A percentile compares a stretch with the other conserved stretches of the same genome.
phyloP scores from a whole-genome alignment of 2,329 filamentous ascomycete species.

The Meredithiella fracta region DNA sequence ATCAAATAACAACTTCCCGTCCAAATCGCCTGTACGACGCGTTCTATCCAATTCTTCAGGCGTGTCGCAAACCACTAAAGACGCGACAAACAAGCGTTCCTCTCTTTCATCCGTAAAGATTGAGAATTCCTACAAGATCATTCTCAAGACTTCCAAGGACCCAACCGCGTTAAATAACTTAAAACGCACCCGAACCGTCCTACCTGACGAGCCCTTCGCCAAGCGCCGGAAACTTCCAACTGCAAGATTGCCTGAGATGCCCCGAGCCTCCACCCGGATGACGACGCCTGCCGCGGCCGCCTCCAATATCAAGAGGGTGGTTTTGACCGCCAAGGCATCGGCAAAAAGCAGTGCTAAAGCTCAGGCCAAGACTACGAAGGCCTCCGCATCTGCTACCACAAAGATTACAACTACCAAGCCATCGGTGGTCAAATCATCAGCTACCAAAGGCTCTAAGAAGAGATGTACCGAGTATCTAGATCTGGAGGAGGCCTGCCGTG shows the following conservation, averaged over 20 bases:
- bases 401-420: slow-evolving; percentile 1
- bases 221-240: slow-evolving; percentile 10
- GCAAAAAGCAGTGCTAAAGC: slow-evolving; percentile 4
- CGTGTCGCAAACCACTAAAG: neutral
- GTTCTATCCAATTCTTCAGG: neutral
- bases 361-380: neutral
- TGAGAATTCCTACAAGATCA: slow-evolving; percentile 6
- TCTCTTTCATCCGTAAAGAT: neutral
- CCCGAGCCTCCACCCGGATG: slow-evolving; percentile 18
- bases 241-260: neutral
- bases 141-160: slow-evolving; percentile 2
- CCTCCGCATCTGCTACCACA: neutral
- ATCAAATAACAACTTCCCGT: neutral
- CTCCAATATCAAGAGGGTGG: slow-evolving; percentile 47
- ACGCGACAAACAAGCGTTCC: neutral
- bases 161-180: neutral
- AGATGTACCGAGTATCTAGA: slow-evolving; percentile 74
- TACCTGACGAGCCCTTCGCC: slow-evolving; percentile 6
- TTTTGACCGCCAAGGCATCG: neutral
- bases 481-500: slow-evolving; percentile 29
- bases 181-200: slow-evolving; percentile 9
- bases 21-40: neutral
- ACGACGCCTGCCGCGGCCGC: slow-evolving; percentile 42
- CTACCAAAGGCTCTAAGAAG: slow-evolving; percentile 27
- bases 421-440: neutral